phyloP scores from a whole-genome alignment of 495 filamentous ascomycete species.

The Aspergillus mulundensis region DNA sequence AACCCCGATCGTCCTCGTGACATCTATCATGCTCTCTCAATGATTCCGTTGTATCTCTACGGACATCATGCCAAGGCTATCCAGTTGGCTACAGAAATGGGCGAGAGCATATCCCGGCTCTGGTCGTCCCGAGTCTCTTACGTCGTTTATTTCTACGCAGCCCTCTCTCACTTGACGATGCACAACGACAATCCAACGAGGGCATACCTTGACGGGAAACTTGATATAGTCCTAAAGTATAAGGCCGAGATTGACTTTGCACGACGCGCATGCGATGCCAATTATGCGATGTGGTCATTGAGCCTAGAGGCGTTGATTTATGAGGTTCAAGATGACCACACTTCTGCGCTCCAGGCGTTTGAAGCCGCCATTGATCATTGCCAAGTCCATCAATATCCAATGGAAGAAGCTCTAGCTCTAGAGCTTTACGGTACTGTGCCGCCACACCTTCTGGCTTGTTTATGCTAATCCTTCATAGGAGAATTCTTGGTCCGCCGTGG shows the following conservation, averaged over 20 bases:
- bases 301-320: slow-evolving; percentile 68
- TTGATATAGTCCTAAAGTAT: slow-evolving; percentile 52
- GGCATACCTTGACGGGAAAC: slow-evolving; percentile 48
- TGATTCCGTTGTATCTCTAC: slow-evolving; percentile 70
- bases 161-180: slow-evolving; percentile 61
- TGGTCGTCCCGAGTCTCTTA: slow-evolving; percentile 72
- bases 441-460: background rate
- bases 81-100: slow-evolving; percentile 58
- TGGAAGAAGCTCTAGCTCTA: slow-evolving; percentile 77
- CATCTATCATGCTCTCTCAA: slow-evolving; percentile 68
- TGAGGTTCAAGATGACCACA: slow-evolving; percentile 61
- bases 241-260: slow-evolving; percentile 66
- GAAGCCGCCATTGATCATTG: slow-evolving; percentile 79
- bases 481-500: slow-evolving; percentile 69
- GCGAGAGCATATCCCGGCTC: slow-evolving; percentile 54
- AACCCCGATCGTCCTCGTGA: slow-evolving; percentile 58
- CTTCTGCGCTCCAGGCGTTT: slow-evolving; percentile 58
- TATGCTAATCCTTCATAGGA: slow-evolving; percentile 35
- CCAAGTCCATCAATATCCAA: slow-evolving; percentile 66
- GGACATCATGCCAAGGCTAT: slow-evolving; percentile 69
- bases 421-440: slow-evolving; percentile 53
- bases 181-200: slow-evolving; percentile 52
- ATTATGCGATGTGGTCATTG: slow-evolving; percentile 74
- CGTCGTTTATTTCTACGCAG: slow-evolving; percentile 62
- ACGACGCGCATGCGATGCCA: slow-evolving; percentile 64